Evolutionary conservation across 495 filamentous ascomycete species (phyloP).

Genomic region (Aspergillus incahuasiensis): DNA sequence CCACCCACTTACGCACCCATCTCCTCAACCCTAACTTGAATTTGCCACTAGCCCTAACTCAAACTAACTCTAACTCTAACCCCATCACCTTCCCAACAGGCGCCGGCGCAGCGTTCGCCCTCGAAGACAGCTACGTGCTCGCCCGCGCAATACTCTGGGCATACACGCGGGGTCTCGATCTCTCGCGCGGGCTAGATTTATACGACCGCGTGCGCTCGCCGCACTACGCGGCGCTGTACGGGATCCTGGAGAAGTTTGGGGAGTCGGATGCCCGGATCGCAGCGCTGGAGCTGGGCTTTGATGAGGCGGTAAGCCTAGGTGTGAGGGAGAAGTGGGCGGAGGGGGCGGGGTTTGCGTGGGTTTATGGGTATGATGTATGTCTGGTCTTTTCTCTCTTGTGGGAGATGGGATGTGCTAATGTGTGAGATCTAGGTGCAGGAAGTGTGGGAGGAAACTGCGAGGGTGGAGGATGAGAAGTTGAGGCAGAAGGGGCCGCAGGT

Average conservation of each 20-base stretch:
- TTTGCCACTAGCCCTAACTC: slow-evolving; percentile 2
- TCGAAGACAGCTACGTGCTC: slow-evolving; percentile 56
- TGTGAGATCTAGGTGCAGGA: slow-evolving; percentile 15
- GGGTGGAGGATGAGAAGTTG: slow-evolving; percentile 13
- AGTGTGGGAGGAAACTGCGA: slow-evolving; percentile 10
- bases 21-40: too few relatives aligned
- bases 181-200: slow-evolving; percentile 16
- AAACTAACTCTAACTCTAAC: neutral
- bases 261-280: slow-evolving; percentile 1
- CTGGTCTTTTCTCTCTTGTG: neutral
- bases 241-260: slow-evolving; percentile 16
- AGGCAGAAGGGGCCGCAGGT: neutral
- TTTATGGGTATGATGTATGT: slow-evolving; percentile 18
- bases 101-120: slow-evolving; percentile 55
- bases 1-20: neutral
- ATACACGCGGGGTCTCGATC: neutral
- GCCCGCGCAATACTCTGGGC: slow-evolving; percentile 25
- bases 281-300: slow-evolving; percentile 1
- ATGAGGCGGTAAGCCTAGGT: slow-evolving; percentile 5
- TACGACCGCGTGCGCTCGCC: slow-evolving; percentile 22
- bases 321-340: slow-evolving; percentile 10
- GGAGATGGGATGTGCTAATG: neutral
- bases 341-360: slow-evolving; percentile 9
- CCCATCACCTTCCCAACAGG: too few relatives aligned
- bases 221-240: slow-evolving; percentile 24